These are phyloP conservation scores for Syncephalastrum monosporum DNA, from an alignment of 371 early-diverging fungal species.

Conservation along the genomic window DNA sequence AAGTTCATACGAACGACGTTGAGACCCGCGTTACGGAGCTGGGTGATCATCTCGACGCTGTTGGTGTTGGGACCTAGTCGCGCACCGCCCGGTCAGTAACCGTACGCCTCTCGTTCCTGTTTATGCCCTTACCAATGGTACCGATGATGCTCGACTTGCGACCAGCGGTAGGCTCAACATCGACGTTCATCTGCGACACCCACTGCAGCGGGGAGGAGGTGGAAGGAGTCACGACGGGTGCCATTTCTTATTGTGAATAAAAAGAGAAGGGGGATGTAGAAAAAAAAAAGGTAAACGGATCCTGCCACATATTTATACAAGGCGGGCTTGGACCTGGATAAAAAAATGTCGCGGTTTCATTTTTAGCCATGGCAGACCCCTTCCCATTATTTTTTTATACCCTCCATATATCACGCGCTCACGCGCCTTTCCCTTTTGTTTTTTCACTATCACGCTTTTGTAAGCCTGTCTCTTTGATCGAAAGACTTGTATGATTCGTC, in stretches of 20 bases:
- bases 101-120: neutral
- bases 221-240: constrained; percentile 26
- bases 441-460: too few species aligned
- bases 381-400: too few species aligned
- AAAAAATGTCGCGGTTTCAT: too few species aligned
- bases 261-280: constrained; percentile 5
- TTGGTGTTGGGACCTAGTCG: constrained; percentile 78
- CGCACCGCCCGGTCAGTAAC: neutral
- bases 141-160: constrained; percentile 85
- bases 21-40: constrained; percentile 92
- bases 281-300: constrained; percentile 5
- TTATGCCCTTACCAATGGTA: constrained; percentile 62
- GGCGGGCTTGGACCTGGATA: too few species aligned
- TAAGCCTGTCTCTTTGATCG: too few species aligned
- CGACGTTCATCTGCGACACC: constrained; percentile 71
- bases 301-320: constrained; percentile 1
- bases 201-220: constrained; percentile 68
- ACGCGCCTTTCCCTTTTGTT: too few species aligned
- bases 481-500: too few species aligned
- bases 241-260: constrained; percentile 7
- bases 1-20: constrained; percentile 95
- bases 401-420: too few species aligned
- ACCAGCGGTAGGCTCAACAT: constrained; percentile 57
- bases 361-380: too few species aligned
- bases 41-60: constrained; percentile 79